Evolutionary conservation across 164 flowering plant genomes (phyloP).

Genomic region (Magnolia changhungtana): DNA sequence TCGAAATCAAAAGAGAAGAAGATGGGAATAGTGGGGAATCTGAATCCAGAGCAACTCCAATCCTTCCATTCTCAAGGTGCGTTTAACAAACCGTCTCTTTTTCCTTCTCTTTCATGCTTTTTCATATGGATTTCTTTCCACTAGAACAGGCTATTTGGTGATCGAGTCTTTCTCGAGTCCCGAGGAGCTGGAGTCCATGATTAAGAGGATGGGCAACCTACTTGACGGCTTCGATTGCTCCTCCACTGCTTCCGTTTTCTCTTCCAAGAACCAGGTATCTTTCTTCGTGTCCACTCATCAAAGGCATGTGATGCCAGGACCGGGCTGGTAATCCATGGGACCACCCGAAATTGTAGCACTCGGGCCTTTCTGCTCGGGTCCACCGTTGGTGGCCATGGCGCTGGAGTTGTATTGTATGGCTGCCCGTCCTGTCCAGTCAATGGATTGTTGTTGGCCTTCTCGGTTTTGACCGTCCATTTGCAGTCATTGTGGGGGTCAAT

Average conservation of each 20-base stretch:
- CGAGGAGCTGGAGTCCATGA: conserved; percentile 62
- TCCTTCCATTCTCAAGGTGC: conserved; percentile 42
- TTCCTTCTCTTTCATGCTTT: neutral
- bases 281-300: neutral
- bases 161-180: conserved; percentile 67
- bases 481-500: no score
- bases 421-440: no score
- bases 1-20: neutral
- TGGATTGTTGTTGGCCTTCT: no score
- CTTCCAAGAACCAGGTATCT: conserved; percentile 77
- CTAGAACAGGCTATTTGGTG: conserved; percentile 58
- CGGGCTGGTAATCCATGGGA: no score
- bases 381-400: no score
- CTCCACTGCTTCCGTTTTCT: conserved; percentile 65
- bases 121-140: neutral
- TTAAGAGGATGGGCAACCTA: conserved; percentile 61
- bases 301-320: no score
- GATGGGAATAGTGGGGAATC: conserved; percentile 51
- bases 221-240: conserved; percentile 59
- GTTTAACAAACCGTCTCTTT: neutral
- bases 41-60: conserved; percentile 52
- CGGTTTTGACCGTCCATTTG: no score
- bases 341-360: no score
- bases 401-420: no score
- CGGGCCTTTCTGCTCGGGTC: no score